Base-by-base conservation (phyloP, 306 rosid genomes). In the Parietaria judaica region DNA sequence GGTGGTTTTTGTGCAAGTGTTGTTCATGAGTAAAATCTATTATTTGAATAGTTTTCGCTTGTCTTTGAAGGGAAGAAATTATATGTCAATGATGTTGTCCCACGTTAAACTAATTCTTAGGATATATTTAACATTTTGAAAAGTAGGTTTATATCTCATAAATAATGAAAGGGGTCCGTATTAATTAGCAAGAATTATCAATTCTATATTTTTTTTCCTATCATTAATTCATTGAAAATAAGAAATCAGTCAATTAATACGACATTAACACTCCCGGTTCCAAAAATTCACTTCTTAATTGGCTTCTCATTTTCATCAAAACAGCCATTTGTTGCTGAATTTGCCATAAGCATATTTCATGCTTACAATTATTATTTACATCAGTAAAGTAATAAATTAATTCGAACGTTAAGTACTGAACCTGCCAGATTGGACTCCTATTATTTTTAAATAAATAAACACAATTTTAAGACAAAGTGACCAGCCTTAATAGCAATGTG, bases 401-500 rank as follows among this genome's bases (percentile, higher is more conserved):
- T 53, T 53, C 57, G 57, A 53, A 53, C 31, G 13, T 53, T 53
- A 4, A 41, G 45, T 41, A 31, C 57, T 53, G 36, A 17, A 9
- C 37, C 12, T 1, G 56, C 9, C 7, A 34, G 13, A 10, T 17
- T 5, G 31, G 31, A 23, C 31, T 23, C 31, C 31, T 23, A 23
- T 23, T 23, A 23, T 23, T 23, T 23, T 23, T 23, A 23, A 8
- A 36, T 3, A 14, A 36, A 5, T 36, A 57, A 14, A 44, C 15
- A 10, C 12, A 9, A 41, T 14, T 17, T 8, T 56, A 44, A 69
- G 61, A 63, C 39, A 51, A 51, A 65, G 72, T 66, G 79, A 83
- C 90, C 70, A 79, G 64, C 58, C 60, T 31, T 68, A 72, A 81
- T 51, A n/a, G 51, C 46, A 36, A 57, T 36, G 58, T 59, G 41